Evolutionary conservation across 2,329 filamentous ascomycete genomes (phyloP).

Genomic region (Hymenoscyphus repandus): DNA sequence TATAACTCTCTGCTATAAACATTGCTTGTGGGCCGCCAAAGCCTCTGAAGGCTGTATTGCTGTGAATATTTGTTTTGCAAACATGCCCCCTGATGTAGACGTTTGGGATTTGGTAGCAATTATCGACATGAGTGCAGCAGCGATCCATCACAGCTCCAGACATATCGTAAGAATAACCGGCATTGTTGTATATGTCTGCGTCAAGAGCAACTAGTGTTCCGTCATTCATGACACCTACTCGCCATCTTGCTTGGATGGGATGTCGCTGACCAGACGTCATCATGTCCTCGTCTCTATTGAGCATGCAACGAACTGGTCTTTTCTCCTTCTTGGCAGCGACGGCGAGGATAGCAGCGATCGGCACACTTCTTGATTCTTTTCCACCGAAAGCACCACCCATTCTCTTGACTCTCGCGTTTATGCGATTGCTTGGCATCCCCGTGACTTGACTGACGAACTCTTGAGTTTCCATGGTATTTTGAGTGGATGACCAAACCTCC

Average conservation of each 20-base stretch:
- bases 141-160: slow-evolving; percentile 74
- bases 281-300: slow-evolving; percentile 94
- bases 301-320: slow-evolving; percentile 83
- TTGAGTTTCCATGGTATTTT: slow-evolving; percentile 92
- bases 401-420: slow-evolving; percentile 86
- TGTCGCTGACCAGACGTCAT: slow-evolving; percentile 84
- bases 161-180: slow-evolving; percentile 65
- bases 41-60: slow-evolving; percentile 88
- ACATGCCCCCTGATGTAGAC: slow-evolving; percentile 75
- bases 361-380: slow-evolving; percentile 82
- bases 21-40: slow-evolving; percentile 94
- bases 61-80: slow-evolving; percentile 80
- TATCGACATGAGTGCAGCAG: slow-evolving; percentile 76
- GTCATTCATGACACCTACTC: slow-evolving; percentile 64
- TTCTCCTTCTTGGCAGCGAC: slow-evolving; percentile 79
- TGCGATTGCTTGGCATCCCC: slow-evolving; percentile 77
- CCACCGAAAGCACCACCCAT: slow-evolving; percentile 91
- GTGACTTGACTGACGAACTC: slow-evolving; percentile 78
- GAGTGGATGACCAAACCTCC: slow-evolving; percentile 86
- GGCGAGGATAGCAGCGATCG: slow-evolving; percentile 77
- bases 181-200: slow-evolving; percentile 85
- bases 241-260: slow-evolving; percentile 85
- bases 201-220: slow-evolving; percentile 86
- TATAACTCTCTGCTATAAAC: slow-evolving; percentile 84
- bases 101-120: slow-evolving; percentile 84